Evolutionary conservation across 768 basidiomycete species (phyloP).

Genomic region (Strobilomyces dryophilus): DNA sequence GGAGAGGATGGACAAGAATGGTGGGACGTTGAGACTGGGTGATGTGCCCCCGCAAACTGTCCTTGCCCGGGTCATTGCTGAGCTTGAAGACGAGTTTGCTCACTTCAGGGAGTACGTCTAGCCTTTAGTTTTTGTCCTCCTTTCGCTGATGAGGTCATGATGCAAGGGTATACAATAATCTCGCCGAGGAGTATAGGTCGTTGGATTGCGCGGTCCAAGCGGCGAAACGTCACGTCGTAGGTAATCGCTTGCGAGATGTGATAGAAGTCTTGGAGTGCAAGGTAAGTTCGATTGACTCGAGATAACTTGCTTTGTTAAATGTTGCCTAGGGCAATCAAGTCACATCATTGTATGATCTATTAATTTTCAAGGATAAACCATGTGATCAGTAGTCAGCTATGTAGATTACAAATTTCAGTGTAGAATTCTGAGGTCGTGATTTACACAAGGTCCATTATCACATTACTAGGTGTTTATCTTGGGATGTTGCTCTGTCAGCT

Average conservation of each 20-base stretch:
- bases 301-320: background rate
- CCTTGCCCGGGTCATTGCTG: conserved; percentile 73
- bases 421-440: too few species aligned
- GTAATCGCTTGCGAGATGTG: conserved; percentile 85
- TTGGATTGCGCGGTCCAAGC: conserved; percentile 85
- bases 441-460: too few species aligned
- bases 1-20: conserved; percentile 24
- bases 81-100: conserved; percentile 92
- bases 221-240: conserved; percentile 78
- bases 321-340: conserved; percentile 81
- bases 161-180: conserved; percentile 80
- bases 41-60: conserved; percentile 81
- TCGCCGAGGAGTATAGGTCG: conserved; percentile 89
- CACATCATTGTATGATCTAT: conserved; percentile 80
- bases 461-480: too few species aligned
- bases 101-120: conserved; percentile 84
- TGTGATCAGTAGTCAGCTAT: conserved; percentile 11
- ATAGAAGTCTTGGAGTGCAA: conserved; percentile 91
- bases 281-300: conserved; percentile 39
- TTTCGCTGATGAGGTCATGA: conserved; percentile 7
- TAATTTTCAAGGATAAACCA: conserved; percentile 72
- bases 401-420: too few species aligned
- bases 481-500: too few species aligned
- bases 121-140: background rate
- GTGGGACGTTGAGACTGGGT: conserved; percentile 25